Conservation (phyloP, 495 filamentous ascomycete genomes). For the Xylaria bambusicola region DNA sequence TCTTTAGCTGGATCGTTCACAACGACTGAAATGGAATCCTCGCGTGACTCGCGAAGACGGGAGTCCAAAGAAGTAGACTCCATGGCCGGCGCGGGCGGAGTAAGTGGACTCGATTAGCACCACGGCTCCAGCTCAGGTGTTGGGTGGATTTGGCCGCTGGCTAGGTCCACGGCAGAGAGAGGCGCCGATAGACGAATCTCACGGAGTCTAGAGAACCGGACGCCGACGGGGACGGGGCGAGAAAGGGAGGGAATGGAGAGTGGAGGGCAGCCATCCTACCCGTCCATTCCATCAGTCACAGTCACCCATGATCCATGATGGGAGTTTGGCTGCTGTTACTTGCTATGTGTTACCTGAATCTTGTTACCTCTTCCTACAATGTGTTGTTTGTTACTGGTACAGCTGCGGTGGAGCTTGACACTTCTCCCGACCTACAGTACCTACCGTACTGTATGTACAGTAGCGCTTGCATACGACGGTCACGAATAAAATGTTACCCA, state of each 20-base stretch:
- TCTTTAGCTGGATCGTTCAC: conserved; percentile 10
- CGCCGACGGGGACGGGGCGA: conserved; percentile 5
- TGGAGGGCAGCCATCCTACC: neutral
- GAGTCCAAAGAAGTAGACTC: conserved; percentile 31
- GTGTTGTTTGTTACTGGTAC: no score
- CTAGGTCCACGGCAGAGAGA: conserved; percentile 7
- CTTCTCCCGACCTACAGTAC: no score
- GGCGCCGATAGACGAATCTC: neutral
- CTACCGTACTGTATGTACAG: no score
- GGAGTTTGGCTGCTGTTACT: no score
- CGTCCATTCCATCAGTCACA: no score
- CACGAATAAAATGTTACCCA: no score
- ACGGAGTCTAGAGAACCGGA: conserved; percentile 17
- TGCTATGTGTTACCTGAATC: no score
- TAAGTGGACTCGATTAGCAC: neutral
- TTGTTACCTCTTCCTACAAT: no score
- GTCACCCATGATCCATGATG: no score
- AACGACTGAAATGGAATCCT: conserved; percentile 32
- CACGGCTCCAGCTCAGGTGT: neutral
- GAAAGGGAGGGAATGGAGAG: neutral
- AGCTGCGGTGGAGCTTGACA: no score
- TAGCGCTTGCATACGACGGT: no score
- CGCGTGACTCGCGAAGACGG: conserved; percentile 29
- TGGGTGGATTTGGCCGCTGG: neutral
- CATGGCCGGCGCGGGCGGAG: conserved; percentile 19